Conservation (phyloP, 805 yeast species). For the Komagataella phaffii region DNA sequence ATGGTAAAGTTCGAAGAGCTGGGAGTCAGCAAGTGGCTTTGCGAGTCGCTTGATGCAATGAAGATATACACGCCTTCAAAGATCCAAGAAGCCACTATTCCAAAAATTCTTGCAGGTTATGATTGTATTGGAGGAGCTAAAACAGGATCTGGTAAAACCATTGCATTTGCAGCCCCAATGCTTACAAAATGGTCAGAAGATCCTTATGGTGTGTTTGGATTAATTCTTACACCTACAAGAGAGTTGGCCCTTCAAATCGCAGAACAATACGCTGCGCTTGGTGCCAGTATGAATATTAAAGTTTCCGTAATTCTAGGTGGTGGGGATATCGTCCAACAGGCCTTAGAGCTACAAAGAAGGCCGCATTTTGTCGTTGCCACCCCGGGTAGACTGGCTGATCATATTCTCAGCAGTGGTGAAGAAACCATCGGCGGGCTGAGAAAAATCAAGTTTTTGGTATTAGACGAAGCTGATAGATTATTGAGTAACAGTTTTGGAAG, state of each 20-base stretch:
- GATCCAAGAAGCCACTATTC: constrained; percentile 83
- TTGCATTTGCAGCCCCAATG: constrained; percentile 98
- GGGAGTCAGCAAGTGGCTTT: constrained; percentile 81
- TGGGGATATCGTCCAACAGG: constrained; percentile 83
- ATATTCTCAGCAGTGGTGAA: constrained; percentile 75
- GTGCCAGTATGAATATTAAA: constrained; percentile 76
- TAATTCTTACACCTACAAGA: constrained; percentile 83
- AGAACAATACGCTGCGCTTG: constrained; percentile 89
- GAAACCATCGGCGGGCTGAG: constrained; percentile 73
- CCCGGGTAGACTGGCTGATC: constrained; percentile 93
- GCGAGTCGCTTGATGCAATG: constrained; percentile 71
- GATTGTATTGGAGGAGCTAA: constrained; percentile 98
- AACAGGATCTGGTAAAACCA: constrained; percentile 96
- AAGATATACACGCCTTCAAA: constrained; percentile 72
- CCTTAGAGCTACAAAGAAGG: constrained; percentile 61
- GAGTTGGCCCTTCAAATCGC: constrained; percentile 95
- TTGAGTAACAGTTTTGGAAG: constrained; percentile 73
- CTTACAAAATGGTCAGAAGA: constrained; percentile 88
- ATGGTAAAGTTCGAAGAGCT: constrained; percentile 34
- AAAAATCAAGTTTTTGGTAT: constrained; percentile 66
- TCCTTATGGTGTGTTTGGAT: constrained; percentile 85
- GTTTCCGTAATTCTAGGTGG: constrained; percentile 90
- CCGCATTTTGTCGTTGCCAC: constrained; percentile 97
- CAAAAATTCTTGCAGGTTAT: constrained; percentile 66
- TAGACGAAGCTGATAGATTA: constrained; percentile 93